A percentile compares a stretch with the other conserved stretches of the same genome.
phyloP scores from a whole-genome alignment of 495 filamentous ascomycete genomes.

The Chlorociboria aeruginascens region DNA sequence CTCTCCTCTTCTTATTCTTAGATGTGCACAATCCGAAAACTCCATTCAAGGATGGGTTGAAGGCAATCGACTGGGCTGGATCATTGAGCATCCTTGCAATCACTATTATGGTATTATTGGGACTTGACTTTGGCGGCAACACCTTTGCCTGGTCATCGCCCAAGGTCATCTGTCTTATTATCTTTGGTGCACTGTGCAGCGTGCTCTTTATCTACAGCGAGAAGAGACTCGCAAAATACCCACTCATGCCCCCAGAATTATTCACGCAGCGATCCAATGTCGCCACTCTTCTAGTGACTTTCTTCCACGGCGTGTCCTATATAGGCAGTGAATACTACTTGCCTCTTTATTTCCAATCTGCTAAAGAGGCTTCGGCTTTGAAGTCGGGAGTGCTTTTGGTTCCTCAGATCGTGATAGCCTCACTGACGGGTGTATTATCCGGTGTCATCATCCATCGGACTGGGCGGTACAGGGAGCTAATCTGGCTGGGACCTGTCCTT shows the following conservation, averaged over 20 bases:
- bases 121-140: conserved; percentile 58
- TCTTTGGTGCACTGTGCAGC: conserved; percentile 49
- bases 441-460: conserved; percentile 49
- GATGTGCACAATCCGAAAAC: conserved; percentile 51
- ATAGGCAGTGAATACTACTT: conserved; percentile 41
- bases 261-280: conserved; percentile 48
- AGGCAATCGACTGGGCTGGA: conserved; percentile 37
- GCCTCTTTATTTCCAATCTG: conserved; percentile 75
- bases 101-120: conserved; percentile 60
- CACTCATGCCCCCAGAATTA: conserved; percentile 54
- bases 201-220: conserved; percentile 49
- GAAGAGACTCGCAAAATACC: conserved; percentile 52
- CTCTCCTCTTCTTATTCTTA: conserved; percentile 43
- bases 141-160: conserved; percentile 44
- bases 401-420: conserved; percentile 39
- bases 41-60: conserved; percentile 32
- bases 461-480: conserved; percentile 46
- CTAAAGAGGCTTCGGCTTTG: conserved; percentile 40
- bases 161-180: conserved; percentile 56
- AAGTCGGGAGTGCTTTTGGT: conserved; percentile 61
- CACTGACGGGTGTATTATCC: conserved; percentile 32
- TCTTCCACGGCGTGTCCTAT: conserved; percentile 38
- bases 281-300: conserved; percentile 34
- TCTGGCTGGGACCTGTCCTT: conserved; percentile 35
- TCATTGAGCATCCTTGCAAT: conserved; percentile 48